Percentiles rank a stretch among this genome's conserved stretches.
phyloP scores from a whole-genome alignment of 2,329 filamentous ascomycete species.

The Helicocarpus griseus region DNA sequence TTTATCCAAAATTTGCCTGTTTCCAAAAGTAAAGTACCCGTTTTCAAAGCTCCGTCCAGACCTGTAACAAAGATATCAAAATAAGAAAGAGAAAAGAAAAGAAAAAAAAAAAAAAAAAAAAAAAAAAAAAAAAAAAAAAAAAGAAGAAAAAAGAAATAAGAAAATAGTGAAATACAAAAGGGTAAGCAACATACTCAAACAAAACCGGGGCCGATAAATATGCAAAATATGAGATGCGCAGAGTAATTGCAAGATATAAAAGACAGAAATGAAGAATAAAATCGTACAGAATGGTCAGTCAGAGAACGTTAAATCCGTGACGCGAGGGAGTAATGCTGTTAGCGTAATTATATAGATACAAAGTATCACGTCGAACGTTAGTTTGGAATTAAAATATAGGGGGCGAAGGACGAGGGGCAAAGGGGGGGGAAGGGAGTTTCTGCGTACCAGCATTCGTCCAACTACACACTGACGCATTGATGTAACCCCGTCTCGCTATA shows the following conservation, averaged over 20 bases:
- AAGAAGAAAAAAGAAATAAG: background rate
- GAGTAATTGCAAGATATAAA: too few species aligned
- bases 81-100: background rate
- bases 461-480: too few species aligned
- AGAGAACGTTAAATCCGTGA: background rate
- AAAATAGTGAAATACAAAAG: background rate
- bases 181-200: too few species aligned
- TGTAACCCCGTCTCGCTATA: too few species aligned
- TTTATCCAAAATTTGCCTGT: too few species aligned
- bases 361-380: background rate
- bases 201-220: too few species aligned
- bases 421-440: background rate
- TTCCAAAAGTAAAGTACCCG: too few species aligned
- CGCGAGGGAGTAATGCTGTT: background rate
- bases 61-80: background rate
- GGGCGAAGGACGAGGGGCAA: background rate
- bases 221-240: too few species aligned
- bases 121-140: background rate
- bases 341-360: background rate
- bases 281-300: background rate
- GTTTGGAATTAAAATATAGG: background rate
- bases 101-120: background rate
- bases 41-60: background rate
- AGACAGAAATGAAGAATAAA: background rate
- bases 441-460: background rate